These are phyloP conservation scores for Plasmodium fragile DNA, from an alignment of 169 alveolate genomes.

Conservation along the genomic window DNA sequence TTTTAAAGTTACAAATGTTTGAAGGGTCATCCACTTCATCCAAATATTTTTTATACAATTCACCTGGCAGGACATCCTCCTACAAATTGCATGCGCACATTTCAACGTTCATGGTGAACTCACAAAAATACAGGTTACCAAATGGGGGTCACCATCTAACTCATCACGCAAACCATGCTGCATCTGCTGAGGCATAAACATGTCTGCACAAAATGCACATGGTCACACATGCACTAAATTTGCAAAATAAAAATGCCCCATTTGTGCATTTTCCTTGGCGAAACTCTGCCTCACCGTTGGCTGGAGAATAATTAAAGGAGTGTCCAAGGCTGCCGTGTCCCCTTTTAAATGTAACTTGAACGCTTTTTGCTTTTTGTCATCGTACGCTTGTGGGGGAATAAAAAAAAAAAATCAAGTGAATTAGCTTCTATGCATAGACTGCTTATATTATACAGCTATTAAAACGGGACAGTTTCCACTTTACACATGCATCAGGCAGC, in stretches of 20 bases:
- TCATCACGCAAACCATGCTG: not conserved
- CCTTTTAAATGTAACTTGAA: not conserved
- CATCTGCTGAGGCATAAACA: not conserved
- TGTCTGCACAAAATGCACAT: not conserved
- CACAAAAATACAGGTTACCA: not conserved
- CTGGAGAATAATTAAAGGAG: slow-evolving; percentile 31
- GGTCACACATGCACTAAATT: not conserved
- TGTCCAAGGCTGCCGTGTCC: not conserved
- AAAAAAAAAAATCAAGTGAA: not conserved
- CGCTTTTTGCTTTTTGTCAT: slow-evolving; percentile 12
- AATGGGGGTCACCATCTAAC: not conserved
- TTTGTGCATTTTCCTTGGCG: not conserved
- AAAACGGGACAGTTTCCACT: not conserved
- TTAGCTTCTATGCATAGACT: not conserved
- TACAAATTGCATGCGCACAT: slow-evolving; percentile 10
- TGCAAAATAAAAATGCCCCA: not conserved
- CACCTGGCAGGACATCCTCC: slow-evolving; percentile 33
- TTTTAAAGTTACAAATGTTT: slow-evolving; percentile 11
- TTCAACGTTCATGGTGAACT: not conserved
- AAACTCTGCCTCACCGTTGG: slow-evolving; percentile 20
- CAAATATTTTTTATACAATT: slow-evolving; percentile 20
- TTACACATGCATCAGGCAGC: not conserved
- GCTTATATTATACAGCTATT: not conserved
- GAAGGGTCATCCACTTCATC: slow-evolving; percentile 27
- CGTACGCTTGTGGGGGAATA: slow-evolving; percentile 15